Percentiles rank a stretch among this genome's conserved stretches.
Evolutionary conservation across 495 filamentous ascomycete genomes (phyloP).

Genomic region (Talaromyces ruber): DNA sequence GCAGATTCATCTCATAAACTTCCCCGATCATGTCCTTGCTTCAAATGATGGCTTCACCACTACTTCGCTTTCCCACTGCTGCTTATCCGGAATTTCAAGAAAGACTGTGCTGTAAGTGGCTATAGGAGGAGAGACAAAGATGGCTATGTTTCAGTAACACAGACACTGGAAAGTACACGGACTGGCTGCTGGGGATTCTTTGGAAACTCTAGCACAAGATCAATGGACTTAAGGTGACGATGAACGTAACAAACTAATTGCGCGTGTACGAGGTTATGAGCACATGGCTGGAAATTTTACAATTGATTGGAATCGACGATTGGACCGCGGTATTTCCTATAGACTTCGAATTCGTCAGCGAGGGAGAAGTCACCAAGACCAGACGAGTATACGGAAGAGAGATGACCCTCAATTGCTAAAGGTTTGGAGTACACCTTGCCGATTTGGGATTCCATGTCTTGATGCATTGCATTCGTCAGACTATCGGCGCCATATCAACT

Average conservation of each 20-base stretch:
- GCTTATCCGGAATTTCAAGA: too few relatives aligned
- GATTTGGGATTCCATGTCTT: not conserved
- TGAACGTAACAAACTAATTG: not conserved
- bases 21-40: too few relatives aligned
- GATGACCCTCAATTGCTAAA: too few relatives aligned
- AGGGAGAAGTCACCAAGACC: not conserved
- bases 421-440: not conserved
- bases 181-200: not conserved
- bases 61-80: too few relatives aligned
- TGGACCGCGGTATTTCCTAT: not conserved
- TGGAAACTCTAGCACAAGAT: too few relatives aligned
- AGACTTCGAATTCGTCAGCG: not conserved
- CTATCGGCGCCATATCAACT: not conserved
- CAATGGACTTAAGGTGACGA: not conserved
- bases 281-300: not conserved
- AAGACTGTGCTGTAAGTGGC: too few relatives aligned
- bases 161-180: too few relatives aligned
- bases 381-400: not conserved
- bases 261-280: not conserved
- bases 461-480: too few relatives aligned
- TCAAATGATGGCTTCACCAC: too few relatives aligned
- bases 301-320: not conserved
- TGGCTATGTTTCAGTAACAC: too few relatives aligned
- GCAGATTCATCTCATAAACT: too few relatives aligned
- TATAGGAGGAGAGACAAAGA: too few relatives aligned